Conservation (phyloP, 306 rosid species). For the Medicago truncatula region DNA sequence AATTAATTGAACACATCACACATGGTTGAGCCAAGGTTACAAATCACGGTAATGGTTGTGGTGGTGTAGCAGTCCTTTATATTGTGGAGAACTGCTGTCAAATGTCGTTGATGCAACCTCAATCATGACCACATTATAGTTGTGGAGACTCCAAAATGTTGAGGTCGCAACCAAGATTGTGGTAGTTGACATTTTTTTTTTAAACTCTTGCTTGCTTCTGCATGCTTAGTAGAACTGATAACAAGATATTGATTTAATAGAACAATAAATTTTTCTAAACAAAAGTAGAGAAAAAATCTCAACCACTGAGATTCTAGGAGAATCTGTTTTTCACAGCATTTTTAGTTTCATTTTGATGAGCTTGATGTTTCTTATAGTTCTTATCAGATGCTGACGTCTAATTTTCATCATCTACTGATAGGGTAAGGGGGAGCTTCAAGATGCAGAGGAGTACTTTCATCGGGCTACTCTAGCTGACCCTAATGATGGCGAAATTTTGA, state of each 20-base stretch:
- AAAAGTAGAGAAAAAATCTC: background rate
- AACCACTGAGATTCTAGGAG: background rate
- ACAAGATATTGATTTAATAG: background rate
- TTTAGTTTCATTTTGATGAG: slow-evolving; percentile 15
- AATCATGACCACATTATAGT: background rate
- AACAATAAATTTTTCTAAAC: background rate
- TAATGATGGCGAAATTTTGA: slow-evolving; percentile 66
- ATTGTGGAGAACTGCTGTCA: background rate
- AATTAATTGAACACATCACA: no score
- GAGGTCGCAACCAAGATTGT: background rate
- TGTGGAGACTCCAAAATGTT: background rate
- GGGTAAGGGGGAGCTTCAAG: slow-evolving; percentile 76
- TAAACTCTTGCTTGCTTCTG: no score
- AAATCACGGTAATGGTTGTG: background rate
- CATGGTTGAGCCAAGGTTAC: background rate
- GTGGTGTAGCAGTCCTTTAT: background rate
- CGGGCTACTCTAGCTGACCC: slow-evolving; percentile 76
- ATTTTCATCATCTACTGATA: slow-evolving; percentile 46
- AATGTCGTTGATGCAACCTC: background rate
- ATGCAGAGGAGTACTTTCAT: slow-evolving; percentile 77
- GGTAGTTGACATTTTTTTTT: background rate
- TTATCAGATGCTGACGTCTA: slow-evolving; percentile 25
- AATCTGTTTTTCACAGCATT: background rate
- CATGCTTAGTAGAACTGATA: no score
- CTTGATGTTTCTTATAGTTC: slow-evolving; percentile 9